Conservation (phyloP, 1,284 basidiomycete genomes). For the Moesziomyces sp. region DNA sequence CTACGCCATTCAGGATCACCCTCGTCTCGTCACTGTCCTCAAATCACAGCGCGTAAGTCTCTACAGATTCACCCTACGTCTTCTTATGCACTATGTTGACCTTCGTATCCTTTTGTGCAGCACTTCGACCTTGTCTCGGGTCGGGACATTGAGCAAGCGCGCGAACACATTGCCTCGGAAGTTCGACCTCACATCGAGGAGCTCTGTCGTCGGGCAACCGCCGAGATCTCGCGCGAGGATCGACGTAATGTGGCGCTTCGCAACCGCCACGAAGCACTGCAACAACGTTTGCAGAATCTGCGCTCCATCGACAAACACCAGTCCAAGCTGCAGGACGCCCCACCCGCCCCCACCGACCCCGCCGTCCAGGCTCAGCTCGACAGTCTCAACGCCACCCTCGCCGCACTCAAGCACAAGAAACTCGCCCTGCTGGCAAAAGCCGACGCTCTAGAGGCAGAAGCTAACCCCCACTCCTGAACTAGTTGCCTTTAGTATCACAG, state of each 20-base stretch:
- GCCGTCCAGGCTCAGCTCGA: conserved; percentile 11
- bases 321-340: conserved; percentile 23
- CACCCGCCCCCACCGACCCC: background rate
- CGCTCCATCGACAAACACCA: conserved; percentile 34
- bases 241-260: conserved; percentile 30
- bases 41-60: conserved; percentile 36
- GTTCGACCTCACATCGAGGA: conserved; percentile 45
- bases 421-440: conserved; percentile 21
- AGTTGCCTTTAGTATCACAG: background rate
- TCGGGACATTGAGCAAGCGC: conserved; percentile 32
- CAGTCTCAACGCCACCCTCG: background rate
- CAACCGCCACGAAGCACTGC: conserved; percentile 33
- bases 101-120: conserved; percentile 3
- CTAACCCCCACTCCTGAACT: background rate
- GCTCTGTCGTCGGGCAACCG: conserved; percentile 27
- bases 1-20: conserved; percentile 45
- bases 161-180: conserved; percentile 41
- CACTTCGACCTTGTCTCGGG: conserved; percentile 46
- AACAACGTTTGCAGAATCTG: conserved; percentile 33
- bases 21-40: conserved; percentile 44
- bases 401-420: conserved; percentile 14
- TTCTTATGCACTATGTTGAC: background rate
- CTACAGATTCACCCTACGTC: no score
- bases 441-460: conserved; percentile 22
- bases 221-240: conserved; percentile 37